phyloP scores from a whole-genome alignment of 352 stramenopile species.

The Phytophthora agathidicida region DNA sequence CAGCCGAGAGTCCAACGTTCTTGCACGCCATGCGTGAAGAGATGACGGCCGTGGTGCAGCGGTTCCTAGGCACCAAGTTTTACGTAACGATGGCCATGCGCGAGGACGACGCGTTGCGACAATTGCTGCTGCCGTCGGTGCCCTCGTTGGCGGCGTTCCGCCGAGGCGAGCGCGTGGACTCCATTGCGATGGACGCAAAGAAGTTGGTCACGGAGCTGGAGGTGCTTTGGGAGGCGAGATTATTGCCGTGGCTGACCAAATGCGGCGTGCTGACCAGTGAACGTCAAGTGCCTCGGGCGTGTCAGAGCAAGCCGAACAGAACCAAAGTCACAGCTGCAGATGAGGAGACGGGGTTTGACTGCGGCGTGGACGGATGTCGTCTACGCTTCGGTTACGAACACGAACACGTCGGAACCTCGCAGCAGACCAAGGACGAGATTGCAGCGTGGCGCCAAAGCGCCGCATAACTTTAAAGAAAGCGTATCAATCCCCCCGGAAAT shows the following conservation, averaged over 20 bases:
- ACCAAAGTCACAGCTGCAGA: constrained; percentile 17
- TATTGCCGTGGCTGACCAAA: constrained; percentile 68
- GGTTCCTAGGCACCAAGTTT: constrained; percentile 68
- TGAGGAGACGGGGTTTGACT: constrained; percentile 60
- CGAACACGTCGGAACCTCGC: constrained; percentile 69
- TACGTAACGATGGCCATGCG: constrained; percentile 35
- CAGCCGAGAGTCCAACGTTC: background rate
- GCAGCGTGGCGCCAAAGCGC: constrained; percentile 54
- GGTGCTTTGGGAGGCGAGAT: constrained; percentile 58
- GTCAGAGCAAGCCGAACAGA: constrained; percentile 6
- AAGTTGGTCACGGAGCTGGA: constrained; percentile 31
- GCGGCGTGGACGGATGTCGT: constrained; percentile 60
- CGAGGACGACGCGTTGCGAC: constrained; percentile 38
- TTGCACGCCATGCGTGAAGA: constrained; percentile 41
- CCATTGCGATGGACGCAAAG: constrained; percentile 47
- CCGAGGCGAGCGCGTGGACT: constrained; percentile 53
- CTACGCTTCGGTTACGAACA: constrained; percentile 73
- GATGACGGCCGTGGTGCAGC: constrained; percentile 48
- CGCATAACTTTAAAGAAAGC: constrained; percentile 19
- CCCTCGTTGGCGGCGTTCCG: constrained; percentile 57
- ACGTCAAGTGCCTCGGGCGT: constrained; percentile 29
- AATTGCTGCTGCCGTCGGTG: constrained; percentile 41
- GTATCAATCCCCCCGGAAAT: constrained; percentile 13
- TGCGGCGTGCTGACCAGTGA: constrained; percentile 61
- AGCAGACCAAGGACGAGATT: constrained; percentile 64